Conservation (phyloP, 2,329 filamentous ascomycete species). For the Blastomyces parvus region DNA sequence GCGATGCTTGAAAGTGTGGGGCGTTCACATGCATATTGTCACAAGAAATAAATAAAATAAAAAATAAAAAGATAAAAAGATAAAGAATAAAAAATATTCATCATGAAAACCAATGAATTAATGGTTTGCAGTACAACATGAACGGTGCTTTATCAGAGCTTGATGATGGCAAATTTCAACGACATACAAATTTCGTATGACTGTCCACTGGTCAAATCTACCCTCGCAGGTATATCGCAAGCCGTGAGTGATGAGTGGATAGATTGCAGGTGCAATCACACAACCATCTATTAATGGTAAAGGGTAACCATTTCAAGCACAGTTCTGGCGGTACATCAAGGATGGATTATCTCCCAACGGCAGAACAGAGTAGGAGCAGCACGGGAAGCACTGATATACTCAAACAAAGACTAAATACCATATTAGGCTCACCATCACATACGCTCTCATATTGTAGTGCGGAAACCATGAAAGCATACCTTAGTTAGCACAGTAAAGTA, state of each 20-base stretch:
- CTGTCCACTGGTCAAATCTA: not conserved
- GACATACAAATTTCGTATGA: no score
- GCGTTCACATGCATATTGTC: no score
- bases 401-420: not conserved
- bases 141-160: no score
- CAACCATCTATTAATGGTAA: not conserved
- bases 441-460: not conserved
- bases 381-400: not conserved
- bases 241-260: not conserved
- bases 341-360: not conserved
- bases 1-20: no score
- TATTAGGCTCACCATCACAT: not conserved
- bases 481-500: not conserved
- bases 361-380: no score
- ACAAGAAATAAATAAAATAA: no score
- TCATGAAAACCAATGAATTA: no score
- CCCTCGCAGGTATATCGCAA: not conserved
- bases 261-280: not conserved
- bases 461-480: not conserved
- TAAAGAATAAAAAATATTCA: no score
- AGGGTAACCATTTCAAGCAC: not conserved
- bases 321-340: not conserved
- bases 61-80: no score
- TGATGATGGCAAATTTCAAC: no score
- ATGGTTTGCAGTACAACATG: not conserved